Percentiles rank a stretch among this genome's conserved stretches.
These are phyloP conservation scores for Globisporangium iwayamae DNA, from an alignment of 352 stramenopile species.

Conservation along the genomic window DNA sequence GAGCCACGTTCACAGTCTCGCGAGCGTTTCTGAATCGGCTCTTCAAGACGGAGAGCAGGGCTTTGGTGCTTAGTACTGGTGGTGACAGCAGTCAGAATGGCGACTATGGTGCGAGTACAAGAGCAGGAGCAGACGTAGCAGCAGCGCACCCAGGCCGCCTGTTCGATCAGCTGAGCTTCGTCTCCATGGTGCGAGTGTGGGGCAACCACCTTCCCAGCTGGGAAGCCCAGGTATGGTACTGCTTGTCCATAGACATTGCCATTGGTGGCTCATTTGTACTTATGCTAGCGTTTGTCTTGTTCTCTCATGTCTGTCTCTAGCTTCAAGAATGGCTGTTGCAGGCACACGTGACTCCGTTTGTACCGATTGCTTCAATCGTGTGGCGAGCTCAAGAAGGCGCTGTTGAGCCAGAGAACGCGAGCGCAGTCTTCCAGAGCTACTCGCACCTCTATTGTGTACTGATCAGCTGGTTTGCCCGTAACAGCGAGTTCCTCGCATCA, in stretches of 20 bases:
- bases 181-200: slow-evolving; percentile 31
- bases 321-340: slow-evolving; percentile 40
- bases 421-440: slow-evolving; percentile 20
- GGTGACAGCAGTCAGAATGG: neutral
- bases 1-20: neutral
- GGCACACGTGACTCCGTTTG: slow-evolving; percentile 27
- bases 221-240: slow-evolving; percentile 16
- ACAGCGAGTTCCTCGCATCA: slow-evolving; percentile 31
- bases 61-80: neutral
- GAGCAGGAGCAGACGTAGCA: neutral
- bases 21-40: neutral
- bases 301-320: neutral
- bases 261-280: neutral
- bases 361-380: slow-evolving; percentile 21
- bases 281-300: neutral
- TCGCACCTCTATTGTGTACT: slow-evolving; percentile 40
- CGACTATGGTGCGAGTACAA: neutral
- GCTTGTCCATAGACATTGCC: neutral
- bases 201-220: slow-evolving; percentile 39
- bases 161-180: slow-evolving; percentile 27
- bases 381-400: slow-evolving; percentile 15
- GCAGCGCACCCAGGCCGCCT: slow-evolving; percentile 4
- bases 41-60: slow-evolving; percentile 1
- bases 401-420: slow-evolving; percentile 6
- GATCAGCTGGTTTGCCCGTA: slow-evolving; percentile 32